Evolutionary conservation across 768 basidiomycete species (phyloP).

Genomic region (Coprinopsis cinerea): DNA sequence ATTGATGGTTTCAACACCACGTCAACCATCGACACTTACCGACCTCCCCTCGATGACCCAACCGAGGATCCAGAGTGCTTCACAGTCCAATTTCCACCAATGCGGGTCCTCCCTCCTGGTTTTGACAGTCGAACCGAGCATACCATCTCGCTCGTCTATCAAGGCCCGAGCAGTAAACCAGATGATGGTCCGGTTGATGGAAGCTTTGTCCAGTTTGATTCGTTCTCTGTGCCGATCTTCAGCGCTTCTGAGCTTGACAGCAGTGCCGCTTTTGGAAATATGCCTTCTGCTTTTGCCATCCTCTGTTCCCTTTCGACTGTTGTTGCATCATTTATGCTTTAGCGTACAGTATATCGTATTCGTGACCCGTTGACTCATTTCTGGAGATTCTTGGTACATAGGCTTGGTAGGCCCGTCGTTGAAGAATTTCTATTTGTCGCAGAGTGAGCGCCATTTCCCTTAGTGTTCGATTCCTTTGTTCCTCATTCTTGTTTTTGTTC

Average conservation of each 20-base stretch:
- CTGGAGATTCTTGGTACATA: too few species aligned
- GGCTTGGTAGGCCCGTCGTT: too few species aligned
- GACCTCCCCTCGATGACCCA: background rate
- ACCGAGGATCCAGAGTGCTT: background rate
- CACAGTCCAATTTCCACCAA: background rate
- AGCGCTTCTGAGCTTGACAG: background rate
- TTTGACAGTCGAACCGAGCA: background rate
- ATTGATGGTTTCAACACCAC: constrained; percentile 17
- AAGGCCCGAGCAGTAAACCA: background rate
- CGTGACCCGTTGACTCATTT: too few species aligned
- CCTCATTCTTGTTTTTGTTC: too few species aligned
- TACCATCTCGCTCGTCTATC: background rate
- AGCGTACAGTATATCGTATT: too few species aligned
- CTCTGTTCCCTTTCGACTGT: background rate
- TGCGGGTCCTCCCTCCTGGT: background rate
- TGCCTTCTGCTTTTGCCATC: background rate
- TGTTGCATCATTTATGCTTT: too few species aligned
- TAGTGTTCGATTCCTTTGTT: too few species aligned
- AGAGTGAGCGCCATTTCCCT: too few species aligned
- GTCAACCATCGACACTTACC: constrained; percentile 14
- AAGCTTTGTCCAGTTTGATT: constrained; percentile 3
- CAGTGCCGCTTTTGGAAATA: background rate
- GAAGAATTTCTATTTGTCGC: too few species aligned
- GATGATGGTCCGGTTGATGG: background rate
- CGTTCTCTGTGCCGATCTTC: constrained; percentile 5